Base-by-base conservation (phyloP, 1,139 yeast species). In the Taphrina confusa region DNA sequence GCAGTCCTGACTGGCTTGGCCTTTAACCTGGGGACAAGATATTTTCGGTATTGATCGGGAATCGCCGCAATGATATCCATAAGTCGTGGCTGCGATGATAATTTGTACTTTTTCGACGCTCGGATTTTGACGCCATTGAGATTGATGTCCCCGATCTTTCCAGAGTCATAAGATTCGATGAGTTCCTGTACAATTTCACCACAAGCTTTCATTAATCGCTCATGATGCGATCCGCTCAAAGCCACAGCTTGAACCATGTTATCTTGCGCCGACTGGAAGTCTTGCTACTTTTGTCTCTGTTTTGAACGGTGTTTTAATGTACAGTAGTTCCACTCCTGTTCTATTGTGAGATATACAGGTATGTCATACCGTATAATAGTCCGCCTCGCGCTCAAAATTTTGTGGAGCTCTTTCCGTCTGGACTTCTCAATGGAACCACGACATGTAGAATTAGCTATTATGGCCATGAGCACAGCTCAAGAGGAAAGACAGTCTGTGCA, bases 1-100 rank as follows among this genome's bases (percentile, higher is more conserved):
- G 99, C 99, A 0, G 99, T 94, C 73, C 99, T 81, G 54, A 92
- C 97, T 0, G 99, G 99, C 73, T 92, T 92, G 28, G 98, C 98
- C 75, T 92, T 89, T 56, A 92, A 78, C 74, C 91, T 91, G 2
- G 98, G 98, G 52, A 94, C 78, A 62, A 92, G 76, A 70, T 91
- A 90, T 71, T 89, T 89, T 73, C 89, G 90, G 73, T 92, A 85
- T 70, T 91, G 97, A 70, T 92, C 97, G 1, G 99, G 99, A 64
- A 92, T 92, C 0, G 97, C 87, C 30, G 91, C 83, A 47, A 92
- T 92, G 68, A 92, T 90, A 73, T 92, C 99, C 0, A 97, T 92
- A 60, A 92, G 78, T 67, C 98, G 78, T 18, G 99, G 99, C 72
- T 91, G 98, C 68, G 86, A 87, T 67, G 88, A 87, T 64, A 92